Evolutionary conservation across 2,329 filamentous ascomycete genomes (phyloP).

Genomic region (Onygenales sp.): DNA sequence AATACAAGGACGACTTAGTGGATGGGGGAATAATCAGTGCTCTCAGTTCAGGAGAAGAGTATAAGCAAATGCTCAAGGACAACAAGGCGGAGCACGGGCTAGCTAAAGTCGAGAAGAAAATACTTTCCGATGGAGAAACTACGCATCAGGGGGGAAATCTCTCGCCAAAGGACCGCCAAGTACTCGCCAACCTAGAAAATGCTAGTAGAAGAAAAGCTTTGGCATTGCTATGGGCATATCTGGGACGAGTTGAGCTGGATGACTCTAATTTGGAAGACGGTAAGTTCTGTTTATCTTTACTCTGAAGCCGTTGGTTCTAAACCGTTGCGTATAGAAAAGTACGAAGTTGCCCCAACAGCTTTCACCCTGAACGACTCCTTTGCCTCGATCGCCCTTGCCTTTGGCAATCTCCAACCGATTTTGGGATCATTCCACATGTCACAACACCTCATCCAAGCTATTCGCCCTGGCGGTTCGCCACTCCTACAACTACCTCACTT

Average conservation of each 20-base stretch:
- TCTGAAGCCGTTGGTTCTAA: not conserved
- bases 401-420: constrained; percentile 72
- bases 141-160: constrained; percentile 50
- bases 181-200: constrained; percentile 71
- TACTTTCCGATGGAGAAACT: constrained; percentile 50
- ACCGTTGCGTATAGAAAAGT: constrained; percentile 53
- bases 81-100: constrained; percentile 72
- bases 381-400: constrained; percentile 76
- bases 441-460: constrained; percentile 82
- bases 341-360: constrained; percentile 78
- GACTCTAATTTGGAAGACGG: constrained; percentile 65
- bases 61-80: constrained; percentile 63
- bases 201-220: constrained; percentile 75
- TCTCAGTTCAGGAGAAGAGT: constrained; percentile 80
- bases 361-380: constrained; percentile 79
- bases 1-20: constrained; percentile 77
- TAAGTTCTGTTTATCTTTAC: constrained; percentile 12
- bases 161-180: constrained; percentile 62
- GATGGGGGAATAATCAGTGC: constrained; percentile 71
- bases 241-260: constrained; percentile 76
- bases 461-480: constrained; percentile 73
- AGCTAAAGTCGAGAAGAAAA: constrained; percentile 71
- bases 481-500: constrained; percentile 88
- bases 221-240: constrained; percentile 87
- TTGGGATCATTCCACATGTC: constrained; percentile 71